Percentiles rank a stretch among this genome's conserved stretches.
Conservation (phyloP, 768 basidiomycete genomes). For the Tephrocybe rancida region DNA sequence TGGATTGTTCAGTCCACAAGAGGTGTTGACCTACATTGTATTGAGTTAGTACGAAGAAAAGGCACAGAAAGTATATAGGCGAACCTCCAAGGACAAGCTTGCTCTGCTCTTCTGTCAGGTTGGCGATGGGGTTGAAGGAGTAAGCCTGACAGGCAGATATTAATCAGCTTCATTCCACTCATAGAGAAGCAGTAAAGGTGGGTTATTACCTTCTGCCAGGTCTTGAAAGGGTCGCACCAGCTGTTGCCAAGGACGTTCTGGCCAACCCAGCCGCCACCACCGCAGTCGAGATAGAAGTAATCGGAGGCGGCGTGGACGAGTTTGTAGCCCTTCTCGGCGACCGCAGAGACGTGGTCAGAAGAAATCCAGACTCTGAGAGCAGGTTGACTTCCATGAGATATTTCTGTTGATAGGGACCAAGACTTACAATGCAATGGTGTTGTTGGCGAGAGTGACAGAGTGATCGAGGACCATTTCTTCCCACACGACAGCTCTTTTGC, state of each 20-base stretch:
- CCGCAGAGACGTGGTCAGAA: constrained; percentile 57
- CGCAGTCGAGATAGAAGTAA: constrained; percentile 84
- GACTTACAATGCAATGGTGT: constrained; percentile 60
- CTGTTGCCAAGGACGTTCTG: constrained; percentile 47
- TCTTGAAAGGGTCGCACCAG: constrained; percentile 83
- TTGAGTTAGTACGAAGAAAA: not conserved
- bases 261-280: constrained; percentile 73
- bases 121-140: constrained; percentile 72
- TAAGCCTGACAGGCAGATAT: constrained; percentile 41
- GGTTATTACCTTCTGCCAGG: constrained; percentile 66
- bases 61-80: constrained; percentile 15
- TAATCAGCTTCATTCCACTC: not conserved
- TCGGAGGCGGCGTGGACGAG: constrained; percentile 73
- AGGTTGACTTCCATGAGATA: no score
- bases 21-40: constrained; percentile 55
- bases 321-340: constrained; percentile 60
- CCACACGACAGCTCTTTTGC: constrained; percentile 84
- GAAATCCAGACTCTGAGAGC: constrained; percentile 69
- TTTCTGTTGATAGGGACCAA: no score
- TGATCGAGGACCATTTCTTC: constrained; percentile 74
- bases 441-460: constrained; percentile 46
- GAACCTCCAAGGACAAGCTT: constrained; percentile 68
- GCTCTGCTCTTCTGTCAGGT: constrained; percentile 50
- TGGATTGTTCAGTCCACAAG: constrained; percentile 77
- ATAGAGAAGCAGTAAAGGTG: not conserved